Percentiles rank a stretch among this genome's conserved stretches.
These are phyloP conservation scores for Passalora sequoiae DNA, from an alignment of 2,329 filamentous ascomycete species.

Conservation along the genomic window DNA sequence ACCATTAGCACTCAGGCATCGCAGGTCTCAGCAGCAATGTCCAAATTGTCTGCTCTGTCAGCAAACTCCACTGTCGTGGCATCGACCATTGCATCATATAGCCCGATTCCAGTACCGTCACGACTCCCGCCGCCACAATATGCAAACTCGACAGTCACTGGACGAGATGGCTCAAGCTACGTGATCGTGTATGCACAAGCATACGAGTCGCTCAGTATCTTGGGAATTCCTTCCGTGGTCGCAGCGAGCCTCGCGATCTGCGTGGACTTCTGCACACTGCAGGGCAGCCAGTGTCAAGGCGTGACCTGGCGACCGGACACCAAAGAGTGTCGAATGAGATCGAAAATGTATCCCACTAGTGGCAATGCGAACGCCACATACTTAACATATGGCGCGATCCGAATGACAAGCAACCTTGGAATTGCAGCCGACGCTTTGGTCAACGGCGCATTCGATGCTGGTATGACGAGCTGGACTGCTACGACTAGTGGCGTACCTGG, in stretches of 20 bases:
- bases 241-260: conserved; percentile 1
- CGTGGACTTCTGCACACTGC: conserved; percentile 3
- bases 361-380: neutral
- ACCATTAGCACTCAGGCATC: too few relatives aligned
- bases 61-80: too few relatives aligned
- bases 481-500: neutral
- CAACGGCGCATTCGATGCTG: conserved; percentile 2
- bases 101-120: neutral
- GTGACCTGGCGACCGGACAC: conserved; percentile 2
- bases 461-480: neutral
- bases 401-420: neutral
- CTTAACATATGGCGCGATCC: neutral
- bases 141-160: neutral
- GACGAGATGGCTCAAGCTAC: conserved; percentile 3
- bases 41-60: too few relatives aligned
- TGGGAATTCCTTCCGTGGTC: conserved; percentile 1
- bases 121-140: neutral
- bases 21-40: too few relatives aligned
- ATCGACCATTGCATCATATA: neutral
- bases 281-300: conserved; percentile 4
- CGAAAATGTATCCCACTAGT: neutral
- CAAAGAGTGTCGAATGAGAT: conserved; percentile 1
- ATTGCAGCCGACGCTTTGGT: neutral
- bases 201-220: conserved; percentile 2
- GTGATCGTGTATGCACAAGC: conserved; percentile 3